A percentile compares a stretch with the other conserved stretches of the same genome.
Conservation (phyloP, 1,139 yeast species). For the Kodamaea anthophila region DNA sequence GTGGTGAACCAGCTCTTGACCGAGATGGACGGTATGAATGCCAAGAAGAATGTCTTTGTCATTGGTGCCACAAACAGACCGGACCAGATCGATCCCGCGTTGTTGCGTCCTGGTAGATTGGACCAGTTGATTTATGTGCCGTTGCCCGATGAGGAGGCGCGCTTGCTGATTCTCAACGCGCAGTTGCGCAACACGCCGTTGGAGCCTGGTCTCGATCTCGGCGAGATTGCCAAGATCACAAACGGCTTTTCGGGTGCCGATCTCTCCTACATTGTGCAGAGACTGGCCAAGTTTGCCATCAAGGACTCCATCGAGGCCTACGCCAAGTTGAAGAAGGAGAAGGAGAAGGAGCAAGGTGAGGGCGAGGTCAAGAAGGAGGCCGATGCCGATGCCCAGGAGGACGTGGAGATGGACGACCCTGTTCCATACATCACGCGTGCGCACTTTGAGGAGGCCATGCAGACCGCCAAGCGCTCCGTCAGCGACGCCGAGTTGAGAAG, state of each 20-base stretch:
- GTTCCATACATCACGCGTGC: slow-evolving; percentile 92
- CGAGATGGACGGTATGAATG: slow-evolving; percentile 99
- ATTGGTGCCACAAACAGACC: slow-evolving; percentile 99
- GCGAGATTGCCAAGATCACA: slow-evolving; percentile 86
- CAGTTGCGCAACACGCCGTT: slow-evolving; percentile 98
- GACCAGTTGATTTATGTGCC: slow-evolving; percentile 98
- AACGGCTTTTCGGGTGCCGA: slow-evolving; percentile 99
- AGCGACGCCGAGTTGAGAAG: slow-evolving; percentile 97
- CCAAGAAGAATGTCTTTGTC: slow-evolving; percentile 96
- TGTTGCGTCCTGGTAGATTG: slow-evolving; percentile 97
- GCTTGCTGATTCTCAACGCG: slow-evolving; percentile 88
- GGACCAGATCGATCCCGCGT: slow-evolving; percentile 97
- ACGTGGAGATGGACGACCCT: slow-evolving; percentile 74
- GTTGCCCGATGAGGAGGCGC: slow-evolving; percentile 91
- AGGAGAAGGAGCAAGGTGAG: slow-evolving; percentile 49
- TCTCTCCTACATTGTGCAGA: slow-evolving; percentile 92
- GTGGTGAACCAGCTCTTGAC: slow-evolving; percentile 97
- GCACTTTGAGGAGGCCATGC: slow-evolving; percentile 98
- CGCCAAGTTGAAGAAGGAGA: slow-evolving; percentile 47
- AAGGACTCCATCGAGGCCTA: slow-evolving; percentile 94
- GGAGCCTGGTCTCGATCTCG: slow-evolving; percentile 90
- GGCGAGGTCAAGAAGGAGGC: slow-evolving; percentile 50
- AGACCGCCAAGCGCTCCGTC: slow-evolving; percentile 96
- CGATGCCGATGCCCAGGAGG: slow-evolving; percentile 27
- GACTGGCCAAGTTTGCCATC: slow-evolving; percentile 97